These are phyloP conservation scores for Nitzschia sp. DNA, from an alignment of 108 stramenopile genomes.

Conservation along the genomic window DNA sequence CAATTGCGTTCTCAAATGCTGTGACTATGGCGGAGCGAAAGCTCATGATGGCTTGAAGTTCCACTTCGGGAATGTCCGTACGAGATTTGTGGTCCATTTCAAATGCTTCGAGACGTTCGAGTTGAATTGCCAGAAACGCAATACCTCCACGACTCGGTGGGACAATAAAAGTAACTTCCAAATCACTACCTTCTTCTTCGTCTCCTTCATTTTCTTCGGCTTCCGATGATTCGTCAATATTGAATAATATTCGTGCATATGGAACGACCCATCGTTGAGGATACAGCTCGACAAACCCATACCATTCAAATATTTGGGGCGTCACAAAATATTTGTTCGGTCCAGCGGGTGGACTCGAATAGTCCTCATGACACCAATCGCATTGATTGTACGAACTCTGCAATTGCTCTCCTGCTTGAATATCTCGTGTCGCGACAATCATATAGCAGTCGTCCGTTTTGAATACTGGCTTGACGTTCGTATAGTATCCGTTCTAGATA, in stretches of 20 bases:
- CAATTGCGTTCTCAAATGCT: too few species aligned
- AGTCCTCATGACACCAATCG: too few species aligned
- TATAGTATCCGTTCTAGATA: neutral
- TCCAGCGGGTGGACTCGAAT: too few species aligned
- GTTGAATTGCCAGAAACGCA: slow-evolving; percentile 1
- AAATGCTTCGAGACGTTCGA: neutral
- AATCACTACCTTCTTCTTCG: neutral
- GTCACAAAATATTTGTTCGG: too few species aligned
- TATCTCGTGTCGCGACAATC: slow-evolving; percentile 1
- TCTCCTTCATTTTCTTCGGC: neutral
- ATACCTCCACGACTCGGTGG: neutral
- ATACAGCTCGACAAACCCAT: slow-evolving; percentile 7
- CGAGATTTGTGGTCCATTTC: neutral
- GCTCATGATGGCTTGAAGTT: neutral
- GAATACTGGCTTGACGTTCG: neutral
- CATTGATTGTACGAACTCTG: neutral
- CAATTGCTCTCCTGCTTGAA: slow-evolving; percentile 1
- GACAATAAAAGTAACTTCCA: neutral
- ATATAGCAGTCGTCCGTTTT: neutral
- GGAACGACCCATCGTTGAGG: slow-evolving; percentile 14
- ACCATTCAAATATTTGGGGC: slow-evolving; percentile 7
- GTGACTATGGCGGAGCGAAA: neutral
- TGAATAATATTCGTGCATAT: neutral
- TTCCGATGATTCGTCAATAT: neutral
- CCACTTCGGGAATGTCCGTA: neutral